A percentile compares a stretch with the other conserved stretches of the same genome.
phyloP scores from a whole-genome alignment of 2,329 filamentous ascomycete species.

The Aspergillus sp. region DNA sequence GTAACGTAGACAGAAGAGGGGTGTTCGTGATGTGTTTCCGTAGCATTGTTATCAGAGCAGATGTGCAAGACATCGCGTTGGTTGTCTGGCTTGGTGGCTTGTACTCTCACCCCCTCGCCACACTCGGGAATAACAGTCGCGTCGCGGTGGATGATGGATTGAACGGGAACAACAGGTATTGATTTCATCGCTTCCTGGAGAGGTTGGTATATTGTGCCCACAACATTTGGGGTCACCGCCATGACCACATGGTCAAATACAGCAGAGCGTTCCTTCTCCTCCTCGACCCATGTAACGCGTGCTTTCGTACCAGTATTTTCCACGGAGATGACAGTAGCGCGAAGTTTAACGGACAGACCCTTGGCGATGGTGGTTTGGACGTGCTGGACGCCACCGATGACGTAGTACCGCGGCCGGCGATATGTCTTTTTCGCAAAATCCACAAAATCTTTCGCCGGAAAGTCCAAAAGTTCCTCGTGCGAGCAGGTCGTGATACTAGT shows the following conservation, averaged over 20 bases:
- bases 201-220: slow-evolving; percentile 42
- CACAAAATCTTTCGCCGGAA: slow-evolving; percentile 15
- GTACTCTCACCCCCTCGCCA: slow-evolving; percentile 4
- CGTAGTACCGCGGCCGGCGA: slow-evolving; percentile 14
- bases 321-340: slow-evolving; percentile 7
- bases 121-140: slow-evolving; percentile 1
- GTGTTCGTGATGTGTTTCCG: slow-evolving; percentile 50
- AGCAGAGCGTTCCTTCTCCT: slow-evolving; percentile 21
- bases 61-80: slow-evolving; percentile 26
- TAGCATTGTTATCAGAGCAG: slow-evolving; percentile 27
- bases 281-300: slow-evolving; percentile 3
- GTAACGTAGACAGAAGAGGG: slow-evolving; percentile 48
- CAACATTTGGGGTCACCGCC: slow-evolving; percentile 49
- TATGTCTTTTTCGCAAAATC: slow-evolving; percentile 15
- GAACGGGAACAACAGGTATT: slow-evolving; percentile 44
- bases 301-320: slow-evolving; percentile 1
- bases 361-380: slow-evolving; percentile 11
- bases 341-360: slow-evolving; percentile 8
- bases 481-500: slow-evolving; percentile 18
- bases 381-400: slow-evolving; percentile 12
- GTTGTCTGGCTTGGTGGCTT: slow-evolving; percentile 1
- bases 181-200: slow-evolving; percentile 15
- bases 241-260: slow-evolving; percentile 49
- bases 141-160: slow-evolving; percentile 42
- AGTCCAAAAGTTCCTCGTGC: slow-evolving; percentile 15